Percentiles rank a stretch among this genome's conserved stretches.
phyloP scores from a whole-genome alignment of 2,329 filamentous ascomycete species.

The Rhinocladiella mackenziei region DNA sequence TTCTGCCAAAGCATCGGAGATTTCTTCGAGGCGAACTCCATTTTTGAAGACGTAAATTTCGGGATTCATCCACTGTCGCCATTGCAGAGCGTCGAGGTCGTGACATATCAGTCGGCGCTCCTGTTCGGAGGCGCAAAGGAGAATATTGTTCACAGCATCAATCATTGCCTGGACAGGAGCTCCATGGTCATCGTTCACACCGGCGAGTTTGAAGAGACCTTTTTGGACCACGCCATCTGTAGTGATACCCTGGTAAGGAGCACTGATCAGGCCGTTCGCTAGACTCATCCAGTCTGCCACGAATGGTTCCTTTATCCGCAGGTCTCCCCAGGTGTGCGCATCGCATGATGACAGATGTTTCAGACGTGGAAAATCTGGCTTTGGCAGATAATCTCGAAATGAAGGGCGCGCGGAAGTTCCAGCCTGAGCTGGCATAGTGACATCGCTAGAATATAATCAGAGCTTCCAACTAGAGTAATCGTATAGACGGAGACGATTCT shows the following conservation, averaged over 20 bases:
- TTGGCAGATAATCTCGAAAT: too few species aligned
- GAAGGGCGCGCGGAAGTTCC: too few species aligned
- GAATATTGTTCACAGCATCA: constrained; percentile 1
- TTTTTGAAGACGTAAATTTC: constrained; percentile 5
- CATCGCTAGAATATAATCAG: too few species aligned
- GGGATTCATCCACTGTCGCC: constrained; percentile 10
- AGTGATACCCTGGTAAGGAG: constrained; percentile 3
- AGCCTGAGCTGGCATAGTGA: too few species aligned
- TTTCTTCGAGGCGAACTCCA: constrained; percentile 7
- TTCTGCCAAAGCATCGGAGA: not conserved
- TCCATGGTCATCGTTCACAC: not conserved
- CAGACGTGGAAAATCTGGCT: too few species aligned
- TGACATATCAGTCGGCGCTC: not conserved
- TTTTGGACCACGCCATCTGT: not conserved
- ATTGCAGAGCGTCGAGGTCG: constrained; percentile 3
- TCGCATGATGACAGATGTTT: too few species aligned
- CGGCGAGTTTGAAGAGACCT: not conserved
- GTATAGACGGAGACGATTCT: too few species aligned
- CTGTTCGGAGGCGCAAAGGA: not conserved
- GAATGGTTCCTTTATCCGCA: too few species aligned
- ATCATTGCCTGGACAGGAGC: constrained; percentile 1
- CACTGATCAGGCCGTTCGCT: too few species aligned
- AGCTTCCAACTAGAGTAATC: too few species aligned
- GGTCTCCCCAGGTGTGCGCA: too few species aligned
- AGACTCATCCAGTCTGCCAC: too few species aligned